phyloP scores from a whole-genome alignment of 352 stramenopile genomes.

The Phytophthora idaei region DNA sequence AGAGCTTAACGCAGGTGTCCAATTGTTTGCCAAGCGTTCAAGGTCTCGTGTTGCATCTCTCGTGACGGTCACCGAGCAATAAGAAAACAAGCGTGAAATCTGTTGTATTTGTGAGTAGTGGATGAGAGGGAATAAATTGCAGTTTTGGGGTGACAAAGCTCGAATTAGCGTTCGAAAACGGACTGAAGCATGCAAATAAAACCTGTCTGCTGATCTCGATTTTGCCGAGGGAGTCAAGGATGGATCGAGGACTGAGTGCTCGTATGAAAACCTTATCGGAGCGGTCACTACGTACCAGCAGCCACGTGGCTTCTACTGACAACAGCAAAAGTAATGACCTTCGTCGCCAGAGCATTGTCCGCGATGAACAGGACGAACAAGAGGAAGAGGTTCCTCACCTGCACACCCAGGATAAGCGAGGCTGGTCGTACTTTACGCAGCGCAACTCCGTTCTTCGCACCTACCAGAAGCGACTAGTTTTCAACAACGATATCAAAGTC shows the following conservation, averaged over 20 bases:
- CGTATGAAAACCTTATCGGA: conserved; percentile 12
- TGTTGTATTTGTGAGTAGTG: too few relatives aligned
- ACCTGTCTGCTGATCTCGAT: too few relatives aligned
- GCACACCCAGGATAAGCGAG: conserved; percentile 15
- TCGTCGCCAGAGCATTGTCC: conserved; percentile 11
- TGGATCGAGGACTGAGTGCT: conserved; percentile 3
- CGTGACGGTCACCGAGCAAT: conserved; percentile 3
- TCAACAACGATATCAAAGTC: conserved; percentile 51
- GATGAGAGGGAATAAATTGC: too few relatives aligned
- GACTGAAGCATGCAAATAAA: background rate
- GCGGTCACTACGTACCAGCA: conserved; percentile 9
- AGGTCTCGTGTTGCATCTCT: conserved; percentile 13
- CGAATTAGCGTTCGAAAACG: conserved; percentile 20
- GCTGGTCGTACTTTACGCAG: conserved; percentile 34
- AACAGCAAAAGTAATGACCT: conserved; percentile 17
- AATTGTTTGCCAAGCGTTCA: conserved; percentile 34
- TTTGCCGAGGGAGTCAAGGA: background rate
- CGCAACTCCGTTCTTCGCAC: conserved; percentile 29
- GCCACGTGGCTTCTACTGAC: background rate
- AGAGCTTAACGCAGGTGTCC: conserved; percentile 54
- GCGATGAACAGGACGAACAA: conserved; percentile 1
- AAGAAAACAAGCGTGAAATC: background rate
- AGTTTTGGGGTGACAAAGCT: background rate
- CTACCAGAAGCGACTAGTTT: conserved; percentile 49
- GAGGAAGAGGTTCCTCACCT: conserved; percentile 13